Evolutionary conservation across 306 rosid genomes (phyloP).

Genomic region (Begonia masoniana): DNA sequence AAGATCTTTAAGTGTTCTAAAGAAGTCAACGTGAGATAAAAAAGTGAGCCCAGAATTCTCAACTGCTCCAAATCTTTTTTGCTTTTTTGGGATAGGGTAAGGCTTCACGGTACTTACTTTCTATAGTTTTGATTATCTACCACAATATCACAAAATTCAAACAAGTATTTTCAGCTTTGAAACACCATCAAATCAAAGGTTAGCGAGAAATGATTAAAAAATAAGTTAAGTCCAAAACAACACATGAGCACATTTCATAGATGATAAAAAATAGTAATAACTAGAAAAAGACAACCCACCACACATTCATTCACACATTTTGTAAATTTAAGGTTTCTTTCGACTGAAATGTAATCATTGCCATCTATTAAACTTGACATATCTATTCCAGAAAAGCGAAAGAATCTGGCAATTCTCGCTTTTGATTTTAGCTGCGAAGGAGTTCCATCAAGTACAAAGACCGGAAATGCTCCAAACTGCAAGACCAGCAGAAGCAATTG

Average conservation of each 20-base stretch:
- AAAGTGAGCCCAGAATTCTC: no score
- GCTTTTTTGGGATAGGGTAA: no score
- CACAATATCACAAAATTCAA: no score
- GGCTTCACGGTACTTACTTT: no score
- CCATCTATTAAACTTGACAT: slow-evolving; percentile 33
- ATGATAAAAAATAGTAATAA: slow-evolving; percentile 8
- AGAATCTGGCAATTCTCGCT: slow-evolving; percentile 60
- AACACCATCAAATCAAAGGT: slow-evolving; percentile 11
- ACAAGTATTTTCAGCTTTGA: slow-evolving; percentile 1
- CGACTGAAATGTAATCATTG: slow-evolving; percentile 48
- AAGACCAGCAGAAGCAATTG: slow-evolving; percentile 12
- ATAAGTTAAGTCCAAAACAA: no score
- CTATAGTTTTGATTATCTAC: no score
- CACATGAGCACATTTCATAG: not conserved
- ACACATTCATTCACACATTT: slow-evolving; percentile 70
- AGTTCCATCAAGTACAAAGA: slow-evolving; percentile 75
- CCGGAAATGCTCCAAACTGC: slow-evolving; percentile 87
- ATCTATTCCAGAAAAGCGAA: slow-evolving; percentile 53
- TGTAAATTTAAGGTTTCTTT: slow-evolving; percentile 47
- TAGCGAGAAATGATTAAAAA: no score
- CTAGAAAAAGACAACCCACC: slow-evolving; percentile 26
- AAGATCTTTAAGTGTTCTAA: no score
- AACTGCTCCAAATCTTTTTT: no score
- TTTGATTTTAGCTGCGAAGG: slow-evolving; percentile 66
- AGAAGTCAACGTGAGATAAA: no score